phyloP scores from a whole-genome alignment of 768 basidiomycete species.

The Panellus pusillus region DNA sequence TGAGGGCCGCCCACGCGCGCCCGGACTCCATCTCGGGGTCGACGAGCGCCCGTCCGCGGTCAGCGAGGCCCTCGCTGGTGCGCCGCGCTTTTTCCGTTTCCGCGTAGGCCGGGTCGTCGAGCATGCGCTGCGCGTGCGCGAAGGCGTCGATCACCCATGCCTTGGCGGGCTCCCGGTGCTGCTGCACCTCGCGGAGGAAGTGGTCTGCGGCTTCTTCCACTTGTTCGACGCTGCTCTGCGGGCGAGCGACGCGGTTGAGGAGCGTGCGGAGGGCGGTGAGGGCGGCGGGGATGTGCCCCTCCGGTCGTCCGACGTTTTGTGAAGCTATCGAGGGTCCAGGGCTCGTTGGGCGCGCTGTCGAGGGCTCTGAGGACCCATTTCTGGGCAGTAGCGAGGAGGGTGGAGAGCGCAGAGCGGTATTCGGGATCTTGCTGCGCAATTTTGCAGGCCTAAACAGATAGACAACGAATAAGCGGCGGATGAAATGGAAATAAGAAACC shows the following conservation, averaged over 20 bases:
- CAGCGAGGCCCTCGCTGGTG: constrained; percentile 43
- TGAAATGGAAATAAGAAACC: background rate
- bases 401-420: constrained; percentile 57
- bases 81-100: constrained; percentile 45
- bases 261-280: constrained; percentile 48
- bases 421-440: constrained; percentile 59
- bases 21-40: constrained; percentile 56
- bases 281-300: constrained; percentile 49
- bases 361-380: constrained; percentile 55
- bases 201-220: constrained; percentile 40
- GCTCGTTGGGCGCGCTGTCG: constrained; percentile 44
- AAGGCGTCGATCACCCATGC: constrained; percentile 57
- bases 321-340: constrained; percentile 51
- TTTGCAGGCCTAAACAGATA: constrained; percentile 50
- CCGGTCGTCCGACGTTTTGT: constrained; percentile 57
- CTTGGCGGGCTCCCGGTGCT: constrained; percentile 37
- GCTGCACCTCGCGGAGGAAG: constrained; percentile 2
- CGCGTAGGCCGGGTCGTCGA: constrained; percentile 53
- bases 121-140: constrained; percentile 39
- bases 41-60: constrained; percentile 50
- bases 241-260: constrained; percentile 45
- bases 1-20: constrained; percentile 43
- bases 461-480: no score
- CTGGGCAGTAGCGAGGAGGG: constrained; percentile 53
- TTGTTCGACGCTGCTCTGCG: constrained; percentile 45